phyloP scores from a whole-genome alignment of 169 alveolate species.

The Eimeria acervulina region DNA sequence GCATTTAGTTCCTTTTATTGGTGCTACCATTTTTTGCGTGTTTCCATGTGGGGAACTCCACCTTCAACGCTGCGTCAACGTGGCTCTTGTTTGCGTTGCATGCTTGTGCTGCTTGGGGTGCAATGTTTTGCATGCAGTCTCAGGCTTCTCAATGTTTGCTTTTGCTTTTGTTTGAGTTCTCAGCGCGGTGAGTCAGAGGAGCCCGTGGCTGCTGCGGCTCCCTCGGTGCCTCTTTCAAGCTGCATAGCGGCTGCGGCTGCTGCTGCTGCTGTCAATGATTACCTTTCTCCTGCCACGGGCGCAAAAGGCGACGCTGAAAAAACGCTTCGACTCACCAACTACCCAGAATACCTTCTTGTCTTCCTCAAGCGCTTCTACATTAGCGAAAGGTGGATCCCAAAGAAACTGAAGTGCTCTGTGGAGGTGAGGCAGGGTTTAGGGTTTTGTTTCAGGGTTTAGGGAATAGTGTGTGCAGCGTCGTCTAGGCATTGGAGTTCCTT shows the following conservation, averaged over 20 bases:
- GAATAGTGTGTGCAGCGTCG: background rate
- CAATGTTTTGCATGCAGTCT: background rate
- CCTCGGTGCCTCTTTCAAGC: constrained; percentile 56
- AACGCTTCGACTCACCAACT: constrained; percentile 84
- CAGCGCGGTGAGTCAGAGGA: constrained; percentile 43
- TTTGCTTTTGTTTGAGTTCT: background rate
- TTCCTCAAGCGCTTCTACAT: constrained; percentile 89
- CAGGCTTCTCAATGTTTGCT: background rate
- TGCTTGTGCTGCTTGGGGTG: background rate
- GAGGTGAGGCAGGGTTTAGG: constrained; percentile 80
- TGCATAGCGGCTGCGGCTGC: constrained; percentile 60
- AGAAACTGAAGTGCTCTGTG: constrained; percentile 86
- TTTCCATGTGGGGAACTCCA: background rate
- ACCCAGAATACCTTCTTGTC: constrained; percentile 87
- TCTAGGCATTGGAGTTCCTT: no score
- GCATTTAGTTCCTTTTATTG: background rate
- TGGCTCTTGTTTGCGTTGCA: background rate
- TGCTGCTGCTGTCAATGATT: constrained; percentile 57
- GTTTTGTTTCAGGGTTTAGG: background rate
- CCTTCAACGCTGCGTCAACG: background rate
- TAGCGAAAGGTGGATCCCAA: constrained; percentile 86
- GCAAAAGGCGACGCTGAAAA: constrained; percentile 77
- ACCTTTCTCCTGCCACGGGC: constrained; percentile 76
- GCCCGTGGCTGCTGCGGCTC: constrained; percentile 58
- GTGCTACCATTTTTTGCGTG: background rate